Evolutionary conservation across 306 rosid genomes (phyloP), one percentile per base, ranked within the genome.

Genomic region (Gleditsia sinensis): DNA sequence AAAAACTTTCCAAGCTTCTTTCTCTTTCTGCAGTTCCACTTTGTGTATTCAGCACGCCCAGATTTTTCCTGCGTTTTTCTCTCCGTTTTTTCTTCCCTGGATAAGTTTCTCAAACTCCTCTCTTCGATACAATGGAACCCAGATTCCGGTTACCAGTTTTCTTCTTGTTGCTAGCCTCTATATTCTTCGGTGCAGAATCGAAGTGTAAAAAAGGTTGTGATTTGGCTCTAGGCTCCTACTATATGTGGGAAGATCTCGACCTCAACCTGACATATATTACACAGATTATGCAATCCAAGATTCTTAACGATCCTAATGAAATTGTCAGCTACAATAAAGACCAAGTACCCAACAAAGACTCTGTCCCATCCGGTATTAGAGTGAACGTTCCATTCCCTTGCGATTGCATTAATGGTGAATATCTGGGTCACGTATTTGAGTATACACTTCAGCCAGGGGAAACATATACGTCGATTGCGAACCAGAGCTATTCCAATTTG

Each of bases 211-310:
- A 24, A 46, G 28, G 61, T 12, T 92, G 96, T 65, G 73, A 46
- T 0, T 45, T 71, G 43, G 96, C 98, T 75, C 58, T 88, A 57
- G 98, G 88, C 63, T 88, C 98, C 7, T 85, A 90, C 73, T 77
- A 68, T 24, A 59, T 86, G 1, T 19, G 67, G 77, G 0, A 1
- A 8, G 75, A 34, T 1, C 7, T 57, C 16, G n/a, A n/a, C n/a
- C 1, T 57, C 14, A 43, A 78, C 57, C 54, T 88, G 0, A 46
- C 87, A 12, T 48, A 60, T 36, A 14, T 86, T 25, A 46, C 84
- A 12, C 8, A 27, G 0, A 3, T 81, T 9, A 78, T 90, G 80
- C 0, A 78, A 78, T 20, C 86, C 1, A 1, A 12, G n/a, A 2
- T 75, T 57, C 33, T 62, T n/a, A 55, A 85, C 13, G 7, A 4